Conservation (phyloP, 495 filamentous ascomycete species). For the Talaromyces borbonicus region DNA sequence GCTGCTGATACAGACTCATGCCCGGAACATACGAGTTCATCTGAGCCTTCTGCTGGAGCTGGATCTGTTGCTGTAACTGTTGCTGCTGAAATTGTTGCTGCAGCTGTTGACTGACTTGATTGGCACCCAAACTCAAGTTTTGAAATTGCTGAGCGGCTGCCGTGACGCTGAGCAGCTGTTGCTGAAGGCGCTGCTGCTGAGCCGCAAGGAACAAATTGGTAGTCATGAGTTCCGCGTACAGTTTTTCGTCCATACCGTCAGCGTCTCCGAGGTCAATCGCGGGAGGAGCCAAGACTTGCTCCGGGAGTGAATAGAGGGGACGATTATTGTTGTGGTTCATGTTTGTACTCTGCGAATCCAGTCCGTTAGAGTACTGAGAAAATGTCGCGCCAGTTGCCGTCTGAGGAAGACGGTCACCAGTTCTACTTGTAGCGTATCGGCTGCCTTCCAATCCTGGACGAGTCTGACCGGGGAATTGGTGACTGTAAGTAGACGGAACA, state of each 20-base stretch:
- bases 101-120: constrained; percentile 30
- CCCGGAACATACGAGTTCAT: constrained; percentile 26
- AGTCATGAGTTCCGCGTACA: constrained; percentile 74
- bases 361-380: constrained; percentile 37
- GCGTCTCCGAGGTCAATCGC: constrained; percentile 58
- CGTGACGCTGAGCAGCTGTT: constrained; percentile 48
- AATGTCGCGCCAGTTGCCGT: constrained; percentile 53
- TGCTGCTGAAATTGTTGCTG: constrained; percentile 7
- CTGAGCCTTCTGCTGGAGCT: constrained; percentile 15
- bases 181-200: constrained; percentile 76
- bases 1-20: constrained; percentile 53
- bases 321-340: constrained; percentile 23
- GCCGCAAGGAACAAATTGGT: constrained; percentile 80
- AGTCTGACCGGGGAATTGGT: constrained; percentile 21
- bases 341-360: constrained; percentile 25
- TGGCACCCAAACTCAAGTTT: constrained; percentile 48
- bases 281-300: constrained; percentile 81
- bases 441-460: constrained; percentile 36
- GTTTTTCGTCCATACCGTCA: constrained; percentile 64
- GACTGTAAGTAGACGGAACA: constrained; percentile 50
- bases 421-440: constrained; percentile 32
- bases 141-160: constrained; percentile 67
- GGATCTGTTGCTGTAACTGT: constrained; percentile 3
- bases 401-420: constrained; percentile 45
- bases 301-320: constrained; percentile 60